These are phyloP conservation scores for Paramecium octaurelia DNA, from an alignment of 73 alveolate genomes.

Conservation along the genomic window DNA sequence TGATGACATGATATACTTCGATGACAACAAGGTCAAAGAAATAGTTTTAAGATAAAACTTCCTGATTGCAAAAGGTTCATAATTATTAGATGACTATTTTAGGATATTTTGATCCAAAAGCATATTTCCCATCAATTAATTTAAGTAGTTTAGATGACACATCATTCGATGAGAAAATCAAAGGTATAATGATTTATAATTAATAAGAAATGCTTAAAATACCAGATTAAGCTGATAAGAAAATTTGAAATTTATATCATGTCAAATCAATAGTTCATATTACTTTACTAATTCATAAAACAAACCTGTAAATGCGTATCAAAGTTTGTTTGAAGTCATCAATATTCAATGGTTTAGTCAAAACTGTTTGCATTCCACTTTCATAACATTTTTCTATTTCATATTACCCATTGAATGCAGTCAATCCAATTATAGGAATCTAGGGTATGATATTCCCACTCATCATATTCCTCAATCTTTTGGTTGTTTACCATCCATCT, in stretches of 20 bases:
- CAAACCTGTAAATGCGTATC: background rate
- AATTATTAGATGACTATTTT: background rate
- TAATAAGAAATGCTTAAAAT: background rate
- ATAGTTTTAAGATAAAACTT: conserved; percentile 58
- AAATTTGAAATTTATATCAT: background rate
- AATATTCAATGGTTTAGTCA: conserved; percentile 47
- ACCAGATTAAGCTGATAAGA: background rate
- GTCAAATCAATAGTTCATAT: background rate
- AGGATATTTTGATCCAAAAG: conserved; percentile 28
- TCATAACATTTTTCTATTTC: conserved; percentile 39
- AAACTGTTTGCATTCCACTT: conserved; percentile 52
- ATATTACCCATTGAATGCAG: conserved; percentile 38
- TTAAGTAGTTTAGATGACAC: conserved; percentile 36
- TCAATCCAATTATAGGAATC: conserved; percentile 55
- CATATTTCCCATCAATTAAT: conserved; percentile 29
- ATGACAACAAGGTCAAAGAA: conserved; percentile 60
- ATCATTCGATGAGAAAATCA: conserved; percentile 20
- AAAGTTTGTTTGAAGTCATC: background rate
- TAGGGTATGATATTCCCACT: background rate
- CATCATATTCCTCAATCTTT: conserved; percentile 36
- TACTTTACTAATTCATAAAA: background rate
- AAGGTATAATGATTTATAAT: background rate
- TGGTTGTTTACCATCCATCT: conserved; percentile 62
- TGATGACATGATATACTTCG: conserved; percentile 61
- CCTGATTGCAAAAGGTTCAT: conserved; percentile 52